Conservation (phyloP, 768 basidiomycete species). For the Cystofilobasidium macerans region DNA sequence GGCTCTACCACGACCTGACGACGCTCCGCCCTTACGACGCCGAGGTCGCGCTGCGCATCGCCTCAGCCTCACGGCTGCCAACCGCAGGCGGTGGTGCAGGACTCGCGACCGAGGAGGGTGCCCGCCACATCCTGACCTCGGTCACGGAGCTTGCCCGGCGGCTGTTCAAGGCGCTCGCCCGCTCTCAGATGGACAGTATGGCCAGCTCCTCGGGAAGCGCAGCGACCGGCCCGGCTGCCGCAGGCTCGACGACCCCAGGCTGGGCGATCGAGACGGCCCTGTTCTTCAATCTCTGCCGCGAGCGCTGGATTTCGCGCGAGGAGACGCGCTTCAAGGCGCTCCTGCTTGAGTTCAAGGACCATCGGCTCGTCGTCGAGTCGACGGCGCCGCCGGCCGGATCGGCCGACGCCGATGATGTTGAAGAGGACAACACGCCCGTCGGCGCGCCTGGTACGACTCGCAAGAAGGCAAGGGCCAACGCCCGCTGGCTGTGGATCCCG, state of each 20-base stretch:
- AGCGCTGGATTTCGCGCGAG: slow-evolving; percentile 77
- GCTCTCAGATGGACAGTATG: slow-evolving; percentile 35
- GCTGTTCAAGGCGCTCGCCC: slow-evolving; percentile 56
- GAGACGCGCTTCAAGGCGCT: slow-evolving; percentile 72
- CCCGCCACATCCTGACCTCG: slow-evolving; percentile 64
- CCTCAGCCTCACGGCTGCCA: slow-evolving; percentile 22
- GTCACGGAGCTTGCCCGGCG: slow-evolving; percentile 80
- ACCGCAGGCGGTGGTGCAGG: slow-evolving; percentile 37
- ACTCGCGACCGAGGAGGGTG: slow-evolving; percentile 55
- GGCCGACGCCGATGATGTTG: slow-evolving; percentile 39
- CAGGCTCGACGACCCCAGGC: slow-evolving; percentile 44
- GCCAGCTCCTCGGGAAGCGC: slow-evolving; percentile 7
- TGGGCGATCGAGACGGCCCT: slow-evolving; percentile 45
- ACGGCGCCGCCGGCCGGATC: slow-evolving; percentile 33
- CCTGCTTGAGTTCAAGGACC: slow-evolving; percentile 83
- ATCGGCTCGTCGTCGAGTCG: slow-evolving; percentile 59
- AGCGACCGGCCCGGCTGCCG: slow-evolving; percentile 46
- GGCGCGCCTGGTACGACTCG: too few relatives aligned
- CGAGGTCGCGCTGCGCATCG: slow-evolving; percentile 46
- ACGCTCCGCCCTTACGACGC: slow-evolving; percentile 71
- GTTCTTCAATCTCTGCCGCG: slow-evolving; percentile 43
- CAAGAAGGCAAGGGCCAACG: slow-evolving; percentile 37
- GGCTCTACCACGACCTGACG: slow-evolving; percentile 67
- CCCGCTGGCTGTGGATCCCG: slow-evolving; percentile 74
- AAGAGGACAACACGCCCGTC: slow-evolving; percentile 11